Conservation (phyloP, 208 protist species). For the Wallacemonas sp. region DNA sequence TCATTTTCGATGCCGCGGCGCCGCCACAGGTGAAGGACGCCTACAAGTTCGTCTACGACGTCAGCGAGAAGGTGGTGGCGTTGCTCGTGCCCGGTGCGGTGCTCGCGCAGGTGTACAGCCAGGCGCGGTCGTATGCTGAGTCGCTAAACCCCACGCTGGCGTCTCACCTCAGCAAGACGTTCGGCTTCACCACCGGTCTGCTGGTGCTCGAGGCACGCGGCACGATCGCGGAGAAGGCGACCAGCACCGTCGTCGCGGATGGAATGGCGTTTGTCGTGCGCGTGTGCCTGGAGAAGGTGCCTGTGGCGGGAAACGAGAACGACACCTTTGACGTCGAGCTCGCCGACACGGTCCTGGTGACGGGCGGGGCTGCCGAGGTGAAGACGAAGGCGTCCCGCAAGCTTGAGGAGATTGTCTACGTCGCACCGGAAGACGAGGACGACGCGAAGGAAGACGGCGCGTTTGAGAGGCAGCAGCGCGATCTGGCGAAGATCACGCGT, state of each 20-base stretch:
- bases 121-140: conserved; percentile 44
- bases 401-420: conserved; percentile 72
- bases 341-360: conserved; percentile 76
- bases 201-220: conserved; percentile 80
- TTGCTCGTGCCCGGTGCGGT: conserved; percentile 45
- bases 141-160: conserved; percentile 47
- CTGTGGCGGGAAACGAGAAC: conserved; percentile 18
- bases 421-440: conserved; percentile 25
- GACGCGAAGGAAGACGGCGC: conserved; percentile 14
- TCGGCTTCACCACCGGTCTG: conserved; percentile 84
- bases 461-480: conserved; percentile 17
- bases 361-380: conserved; percentile 51
- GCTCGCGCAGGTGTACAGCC: conserved; percentile 63
- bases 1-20: conserved; percentile 67
- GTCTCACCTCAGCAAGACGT: conserved; percentile 40
- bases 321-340: conserved; percentile 68
- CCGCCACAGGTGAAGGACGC: conserved; percentile 57
- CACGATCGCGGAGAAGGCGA: conserved; percentile 79
- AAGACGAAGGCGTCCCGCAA: conserved; percentile 73
- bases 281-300: conserved; percentile 59
- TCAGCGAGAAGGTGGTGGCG: conserved; percentile 73
- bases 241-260: conserved; percentile 38
- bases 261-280: conserved; percentile 88
- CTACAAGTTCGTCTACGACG: conserved; percentile 71
- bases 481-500: conserved; percentile 76